These are phyloP conservation scores for Petunia hybrid DNA, from an alignment of 305 asterid genomes.

Conservation along the genomic window DNA sequence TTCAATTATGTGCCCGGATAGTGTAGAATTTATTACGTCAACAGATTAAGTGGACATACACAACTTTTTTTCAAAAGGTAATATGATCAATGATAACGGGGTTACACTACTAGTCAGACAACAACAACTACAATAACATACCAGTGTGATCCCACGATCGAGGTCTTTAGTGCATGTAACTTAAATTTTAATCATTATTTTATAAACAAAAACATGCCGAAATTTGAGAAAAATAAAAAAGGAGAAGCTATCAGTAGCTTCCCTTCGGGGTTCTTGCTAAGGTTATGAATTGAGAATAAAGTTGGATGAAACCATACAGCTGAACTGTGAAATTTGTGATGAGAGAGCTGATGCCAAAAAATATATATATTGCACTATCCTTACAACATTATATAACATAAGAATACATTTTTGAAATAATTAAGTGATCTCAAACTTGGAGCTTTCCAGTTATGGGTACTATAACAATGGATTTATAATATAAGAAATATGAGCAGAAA, in stretches of 20 bases:
- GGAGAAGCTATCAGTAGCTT: neutral
- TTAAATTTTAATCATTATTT: too few species aligned
- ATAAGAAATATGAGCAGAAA: conserved; percentile 1
- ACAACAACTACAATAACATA: too few species aligned
- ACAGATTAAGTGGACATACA: too few species aligned
- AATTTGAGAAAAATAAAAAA: neutral
- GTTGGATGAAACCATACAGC: neutral
- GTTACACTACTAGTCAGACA: too few species aligned
- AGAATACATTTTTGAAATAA: neutral
- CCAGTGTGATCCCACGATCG: too few species aligned
- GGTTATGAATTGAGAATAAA: neutral
- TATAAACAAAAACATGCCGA: neutral
- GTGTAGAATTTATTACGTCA: too few species aligned
- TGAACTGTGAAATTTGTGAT: neutral
- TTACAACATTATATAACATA: neutral
- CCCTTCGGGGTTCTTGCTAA: conserved; percentile 8
- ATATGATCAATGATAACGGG: too few species aligned
- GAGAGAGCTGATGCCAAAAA: neutral
- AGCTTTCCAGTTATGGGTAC: neutral
- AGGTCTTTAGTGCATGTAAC: too few species aligned
- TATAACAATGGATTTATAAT: neutral
- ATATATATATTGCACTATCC: neutral
- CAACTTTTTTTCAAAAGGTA: too few species aligned
- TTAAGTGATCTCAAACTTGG: conserved; percentile 21
- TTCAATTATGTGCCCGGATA: too few species aligned